Evolutionary conservation across 176 grass and related monocot species (phyloP).

Genomic region (Eragrostis curvula): DNA sequence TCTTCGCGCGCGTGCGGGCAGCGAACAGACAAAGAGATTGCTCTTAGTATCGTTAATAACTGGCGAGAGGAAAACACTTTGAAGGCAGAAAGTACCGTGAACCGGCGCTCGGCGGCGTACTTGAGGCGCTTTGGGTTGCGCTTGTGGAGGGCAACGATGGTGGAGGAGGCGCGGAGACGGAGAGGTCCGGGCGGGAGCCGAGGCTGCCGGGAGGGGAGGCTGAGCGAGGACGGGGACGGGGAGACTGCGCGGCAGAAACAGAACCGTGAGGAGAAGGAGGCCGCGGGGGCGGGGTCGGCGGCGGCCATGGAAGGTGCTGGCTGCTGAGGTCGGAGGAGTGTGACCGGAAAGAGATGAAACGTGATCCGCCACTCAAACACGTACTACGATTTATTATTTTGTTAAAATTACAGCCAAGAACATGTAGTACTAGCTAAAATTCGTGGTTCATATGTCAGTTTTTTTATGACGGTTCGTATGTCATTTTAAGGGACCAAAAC

Average conservation of each 20-base stretch:
- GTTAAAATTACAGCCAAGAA: too few species aligned
- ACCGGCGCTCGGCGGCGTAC: slow-evolving; percentile 69
- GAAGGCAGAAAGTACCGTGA: slow-evolving; percentile 54
- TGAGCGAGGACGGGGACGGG: slow-evolving; percentile 19
- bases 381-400: too few species aligned
- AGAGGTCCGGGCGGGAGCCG: not conserved
- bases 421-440: too few species aligned
- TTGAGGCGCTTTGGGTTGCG: slow-evolving; percentile 91
- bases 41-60: not conserved
- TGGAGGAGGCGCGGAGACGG: slow-evolving; percentile 29
- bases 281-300: slow-evolving; percentile 11
- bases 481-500: too few species aligned
- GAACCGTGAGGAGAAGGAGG: slow-evolving; percentile 5
- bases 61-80: not conserved
- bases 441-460: too few species aligned
- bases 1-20: slow-evolving; percentile 40
- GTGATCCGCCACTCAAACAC: not conserved
- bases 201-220: not conserved
- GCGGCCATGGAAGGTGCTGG: slow-evolving; percentile 14
- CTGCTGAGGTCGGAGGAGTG: slow-evolving; percentile 3
- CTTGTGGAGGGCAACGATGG: slow-evolving; percentile 68
- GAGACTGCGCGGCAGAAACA: slow-evolving; percentile 40
- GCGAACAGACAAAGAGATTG: not conserved
- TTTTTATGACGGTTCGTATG: too few species aligned
- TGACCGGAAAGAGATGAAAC: not conserved